phyloP scores from a whole-genome alignment of 169 alveolate species.

The Babesia bovis region DNA sequence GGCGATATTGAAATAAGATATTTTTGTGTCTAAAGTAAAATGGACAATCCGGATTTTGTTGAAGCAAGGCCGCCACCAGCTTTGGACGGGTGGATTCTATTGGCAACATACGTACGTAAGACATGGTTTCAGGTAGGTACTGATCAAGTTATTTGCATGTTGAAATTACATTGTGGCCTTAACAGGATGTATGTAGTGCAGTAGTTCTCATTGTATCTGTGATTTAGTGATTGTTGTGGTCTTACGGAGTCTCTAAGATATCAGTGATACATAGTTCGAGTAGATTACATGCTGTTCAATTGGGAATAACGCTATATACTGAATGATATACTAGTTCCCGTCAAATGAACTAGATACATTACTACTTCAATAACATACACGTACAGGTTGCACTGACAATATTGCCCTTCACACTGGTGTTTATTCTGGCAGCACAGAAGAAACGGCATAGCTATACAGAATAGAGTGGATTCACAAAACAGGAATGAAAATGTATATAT shows the following conservation, averaged over 20 bases:
- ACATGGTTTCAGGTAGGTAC: slow-evolving; percentile 55
- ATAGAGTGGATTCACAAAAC: no score
- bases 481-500: no score
- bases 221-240: background rate
- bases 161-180: background rate
- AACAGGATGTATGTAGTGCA: background rate
- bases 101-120: slow-evolving; percentile 60
- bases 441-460: background rate
- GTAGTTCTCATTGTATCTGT: background rate
- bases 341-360: no score
- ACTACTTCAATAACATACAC: no score
- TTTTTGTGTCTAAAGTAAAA: no score
- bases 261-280: no score
- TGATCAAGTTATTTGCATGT: background rate
- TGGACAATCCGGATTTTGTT: slow-evolving; percentile 24
- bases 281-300: no score
- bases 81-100: slow-evolving; percentile 51
- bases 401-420: slow-evolving; percentile 43
- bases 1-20: no score
- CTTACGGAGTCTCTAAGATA: no score
- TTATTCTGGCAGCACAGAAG: slow-evolving; percentile 37
- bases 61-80: slow-evolving; percentile 58
- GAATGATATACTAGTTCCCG: no score
- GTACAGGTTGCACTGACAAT: slow-evolving; percentile 47
- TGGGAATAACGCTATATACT: no score